phyloP scores from a whole-genome alignment of 148 eudicot species.

The Spergularia bocconei region DNA sequence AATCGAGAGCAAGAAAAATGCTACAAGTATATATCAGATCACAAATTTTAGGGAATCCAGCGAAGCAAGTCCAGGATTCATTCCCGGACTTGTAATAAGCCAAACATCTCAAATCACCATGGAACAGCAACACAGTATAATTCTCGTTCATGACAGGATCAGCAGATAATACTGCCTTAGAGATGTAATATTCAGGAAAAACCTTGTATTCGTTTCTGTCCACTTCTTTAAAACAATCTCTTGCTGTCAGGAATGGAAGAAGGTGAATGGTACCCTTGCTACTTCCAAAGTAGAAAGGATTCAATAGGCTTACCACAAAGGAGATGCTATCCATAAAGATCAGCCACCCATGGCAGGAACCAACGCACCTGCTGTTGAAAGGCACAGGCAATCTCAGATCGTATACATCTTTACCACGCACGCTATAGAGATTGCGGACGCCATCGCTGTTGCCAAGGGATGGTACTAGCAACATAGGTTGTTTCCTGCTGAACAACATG shows the following conservation, averaged over 20 bases:
- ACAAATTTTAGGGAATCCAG: not conserved
- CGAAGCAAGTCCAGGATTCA: conserved; percentile 1
- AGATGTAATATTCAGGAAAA: conserved; percentile 8
- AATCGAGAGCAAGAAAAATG: not conserved
- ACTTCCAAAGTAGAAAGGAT: conserved; percentile 19
- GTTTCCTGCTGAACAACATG: not conserved
- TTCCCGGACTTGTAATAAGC: conserved; percentile 17
- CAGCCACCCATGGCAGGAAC: conserved; percentile 23
- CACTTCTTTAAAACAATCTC: not conserved
- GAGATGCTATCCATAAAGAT: conserved; percentile 5
- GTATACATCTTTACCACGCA: conserved; percentile 4
- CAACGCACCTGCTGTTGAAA: conserved; percentile 22
- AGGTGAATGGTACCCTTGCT: conserved; percentile 17
- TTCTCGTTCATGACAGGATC: not conserved
- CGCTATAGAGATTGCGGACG: conserved; percentile 12
- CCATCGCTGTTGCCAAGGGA: not conserved
- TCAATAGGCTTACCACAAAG: conserved; percentile 15
- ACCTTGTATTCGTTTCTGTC: not conserved
- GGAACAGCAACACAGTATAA: not conserved
- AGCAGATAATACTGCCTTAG: conserved; percentile 18
- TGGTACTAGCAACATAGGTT: conserved; percentile 23
- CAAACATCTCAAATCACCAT: not conserved
- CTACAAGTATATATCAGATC: not conserved
- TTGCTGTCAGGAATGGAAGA: conserved; percentile 7
- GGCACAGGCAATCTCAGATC: conserved; percentile 20